Base-by-base conservation (phyloP, 2,329 filamentous ascomycete genomes). In the Pestalotiopsis sp. region DNA sequence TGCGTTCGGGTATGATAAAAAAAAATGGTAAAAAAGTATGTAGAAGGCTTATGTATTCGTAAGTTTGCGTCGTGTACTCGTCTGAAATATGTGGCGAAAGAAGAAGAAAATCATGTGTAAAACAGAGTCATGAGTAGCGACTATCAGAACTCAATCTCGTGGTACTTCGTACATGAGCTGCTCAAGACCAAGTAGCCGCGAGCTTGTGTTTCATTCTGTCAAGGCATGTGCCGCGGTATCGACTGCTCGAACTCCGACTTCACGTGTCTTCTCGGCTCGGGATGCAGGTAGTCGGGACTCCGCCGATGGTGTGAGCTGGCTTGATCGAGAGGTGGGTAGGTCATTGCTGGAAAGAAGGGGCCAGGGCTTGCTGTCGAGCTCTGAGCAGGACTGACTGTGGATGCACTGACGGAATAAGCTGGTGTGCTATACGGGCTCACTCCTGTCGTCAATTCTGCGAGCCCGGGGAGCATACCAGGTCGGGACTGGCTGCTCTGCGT, bases 391-490 rank as follows among this genome's bases (percentile, higher is more conserved):
- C 81, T 80, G 60, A 77, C 77, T 52, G 75, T 81, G 3, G 82
- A 79, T 7, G 79, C 76, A 38, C 80, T 80, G 65, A 83, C 77
- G 7, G 85, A 83, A 74, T 87, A 88, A 0, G 86, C 85, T 52
- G 86, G 86, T n/a, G 86, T 86, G 71, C 81, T 86, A 75, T 90
- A 91, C 0, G 88, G 87, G 71, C 86, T 89, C 39, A 90, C 82
- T 13, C 89, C 89, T 0, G 89, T 91, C 2, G 89, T 91, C 73
- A 91, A 83, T 75, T 91, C 89, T 45, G 87, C 85, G 17, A 91
- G 83, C 65, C 88, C 85, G 1, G 89, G 89, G n/a, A 91, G 80
- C 70, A 86, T 81, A 0, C 81, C 84, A 5, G 79, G 80, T n/a
- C 79, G 79, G 36, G 79, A 77, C 38, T 79, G 79, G 66, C 77